These are phyloP conservation scores for Plasmopara halstedii DNA, from an alignment of 352 stramenopile species.

Conservation along the genomic window DNA sequence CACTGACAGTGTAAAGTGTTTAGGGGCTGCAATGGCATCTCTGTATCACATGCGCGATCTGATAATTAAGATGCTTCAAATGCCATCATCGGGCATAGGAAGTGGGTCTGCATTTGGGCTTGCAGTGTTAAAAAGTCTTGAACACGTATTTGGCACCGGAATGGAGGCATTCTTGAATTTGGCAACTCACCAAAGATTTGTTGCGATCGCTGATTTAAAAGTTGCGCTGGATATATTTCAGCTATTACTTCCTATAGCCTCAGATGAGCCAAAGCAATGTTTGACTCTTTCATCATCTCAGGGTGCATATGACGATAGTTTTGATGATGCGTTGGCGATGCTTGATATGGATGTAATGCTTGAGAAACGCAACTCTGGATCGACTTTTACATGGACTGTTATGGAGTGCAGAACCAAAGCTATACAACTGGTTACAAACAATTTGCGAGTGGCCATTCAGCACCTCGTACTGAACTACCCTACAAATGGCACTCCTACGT, in stretches of 20 bases:
- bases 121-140: slow-evolving; percentile 31
- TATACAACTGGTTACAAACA: slow-evolving; percentile 21
- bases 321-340: slow-evolving; percentile 19
- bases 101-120: slow-evolving; percentile 11
- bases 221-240: slow-evolving; percentile 52
- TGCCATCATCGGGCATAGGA: slow-evolving; percentile 8
- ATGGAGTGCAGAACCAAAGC: slow-evolving; percentile 19
- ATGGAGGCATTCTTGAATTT: slow-evolving; percentile 40
- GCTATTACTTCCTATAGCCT: slow-evolving; percentile 26
- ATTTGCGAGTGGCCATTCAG: slow-evolving; percentile 41
- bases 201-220: slow-evolving; percentile 29
- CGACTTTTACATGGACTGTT: slow-evolving; percentile 13
- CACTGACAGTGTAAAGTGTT: background rate
- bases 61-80: slow-evolving; percentile 19
- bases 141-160: slow-evolving; percentile 32
- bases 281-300: slow-evolving; percentile 3
- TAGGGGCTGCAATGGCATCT: slow-evolving; percentile 29
- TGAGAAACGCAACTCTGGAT: background rate
- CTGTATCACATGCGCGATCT: slow-evolving; percentile 44
- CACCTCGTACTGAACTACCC: slow-evolving; percentile 52
- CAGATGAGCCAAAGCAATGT: slow-evolving; percentile 23
- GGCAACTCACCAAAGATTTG: slow-evolving; percentile 22
- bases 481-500: slow-evolving; percentile 13
- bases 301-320: slow-evolving; percentile 33
- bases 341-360: slow-evolving; percentile 34